Conservation (phyloP, 2,329 filamentous ascomycete genomes). For the Neofusicoccum kwambonambiense region DNA sequence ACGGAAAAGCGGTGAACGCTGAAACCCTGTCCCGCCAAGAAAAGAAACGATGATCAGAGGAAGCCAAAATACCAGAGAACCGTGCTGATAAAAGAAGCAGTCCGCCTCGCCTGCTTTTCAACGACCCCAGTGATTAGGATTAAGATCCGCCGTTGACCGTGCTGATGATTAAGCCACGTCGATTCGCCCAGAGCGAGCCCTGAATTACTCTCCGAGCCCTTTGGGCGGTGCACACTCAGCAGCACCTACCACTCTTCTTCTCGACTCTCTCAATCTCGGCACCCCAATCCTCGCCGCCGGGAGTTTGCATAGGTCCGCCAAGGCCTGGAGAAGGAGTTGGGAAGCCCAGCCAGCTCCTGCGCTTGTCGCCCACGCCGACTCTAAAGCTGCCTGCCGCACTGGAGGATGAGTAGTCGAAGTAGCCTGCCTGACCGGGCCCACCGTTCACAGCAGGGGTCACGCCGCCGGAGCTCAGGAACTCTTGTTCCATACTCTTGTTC, state of each 20-base stretch:
- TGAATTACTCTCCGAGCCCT: background rate
- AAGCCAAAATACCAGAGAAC: background rate
- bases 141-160: background rate
- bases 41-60: background rate
- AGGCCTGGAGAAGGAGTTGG: slow-evolving; percentile 42
- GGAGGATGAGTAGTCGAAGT: slow-evolving; percentile 50
- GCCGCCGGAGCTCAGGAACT: slow-evolving; percentile 45
- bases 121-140: background rate
- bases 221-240: slow-evolving; percentile 22
- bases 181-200: background rate
- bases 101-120: background rate
- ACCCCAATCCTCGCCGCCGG: slow-evolving; percentile 35
- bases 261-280: slow-evolving; percentile 32
- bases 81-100: background rate
- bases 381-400: slow-evolving; percentile 60
- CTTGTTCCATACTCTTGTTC: slow-evolving; percentile 54
- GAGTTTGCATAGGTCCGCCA: slow-evolving; percentile 26
- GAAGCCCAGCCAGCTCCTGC: slow-evolving; percentile 66
- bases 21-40: slow-evolving; percentile 13
- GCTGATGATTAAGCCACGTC: background rate
- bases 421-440: slow-evolving; percentile 35
- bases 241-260: slow-evolving; percentile 37
- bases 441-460: slow-evolving; percentile 46
- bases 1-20: background rate
- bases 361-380: slow-evolving; percentile 59